Evolutionary conservation across 2,329 filamentous ascomycete genomes (phyloP), one percentile per base, ranked within the genome.

Genomic region (Colletotrichum magnum): DNA sequence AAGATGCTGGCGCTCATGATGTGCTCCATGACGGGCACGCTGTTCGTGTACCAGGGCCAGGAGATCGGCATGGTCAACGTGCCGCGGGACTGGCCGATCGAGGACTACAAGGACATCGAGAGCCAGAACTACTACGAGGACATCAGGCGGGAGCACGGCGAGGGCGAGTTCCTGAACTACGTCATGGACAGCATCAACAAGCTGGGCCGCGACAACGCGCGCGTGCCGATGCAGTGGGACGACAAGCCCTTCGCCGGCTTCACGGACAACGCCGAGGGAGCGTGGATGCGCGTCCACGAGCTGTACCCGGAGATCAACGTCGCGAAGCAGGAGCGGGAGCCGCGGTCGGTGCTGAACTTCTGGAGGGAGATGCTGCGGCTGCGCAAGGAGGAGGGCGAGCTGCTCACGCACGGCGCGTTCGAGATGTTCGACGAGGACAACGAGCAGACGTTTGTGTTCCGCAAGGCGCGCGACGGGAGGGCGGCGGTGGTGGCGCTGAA

Each of bases 201-300:
- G 68, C 85, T 92, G 36, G 90, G 86, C 6, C 83, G 90, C 39
- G 91, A 93, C 75, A 88, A 93, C 74, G 86, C 89, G 9, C 84
- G 91, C n/a, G 86, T 89, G 4, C 91, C 91, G 0, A 88, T 94
- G 81, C 89, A 91, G 71, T 93, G 91, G 91, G 84, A 84, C 64
- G 82, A 77, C 0, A 79, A 80, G 0, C 76, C 81, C 1, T 84
- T 90, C 71, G 89, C 88, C 0, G 91, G 91, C 2, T 93, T 93
- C 80, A 90, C 89, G 6, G 78, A 80, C 63, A 72, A 80, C 0
- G 65, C 56, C 18, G 26, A 58, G 3, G 75, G 72, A 9, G 73
- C 74, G 36, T 92, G 90, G 90, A 92, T 92, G 87, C 82, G 86
- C 7, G 83, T 88, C 5, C 88, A 91, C 76, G 87, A 90, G 53